A percentile compares a stretch with the other conserved stretches of the same genome.
Evolutionary conservation across 169 alveolate species (phyloP).

Genomic region (Theileria luwenshuni): DNA sequence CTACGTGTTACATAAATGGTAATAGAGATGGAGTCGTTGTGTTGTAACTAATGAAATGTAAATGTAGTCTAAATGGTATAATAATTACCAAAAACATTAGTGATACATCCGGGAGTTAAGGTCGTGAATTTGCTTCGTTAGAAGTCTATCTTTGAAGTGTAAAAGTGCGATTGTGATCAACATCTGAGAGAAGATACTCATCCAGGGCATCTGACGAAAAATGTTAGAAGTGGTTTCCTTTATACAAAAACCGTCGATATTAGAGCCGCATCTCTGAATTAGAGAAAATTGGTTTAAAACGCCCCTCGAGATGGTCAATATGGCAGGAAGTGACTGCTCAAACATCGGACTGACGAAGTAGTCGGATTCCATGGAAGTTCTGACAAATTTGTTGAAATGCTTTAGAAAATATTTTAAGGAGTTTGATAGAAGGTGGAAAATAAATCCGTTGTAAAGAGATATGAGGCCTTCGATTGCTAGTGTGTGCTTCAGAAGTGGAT

Average conservation of each 20-base stretch:
- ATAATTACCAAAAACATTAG: not conserved
- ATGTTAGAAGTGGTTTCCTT: constrained; percentile 10
- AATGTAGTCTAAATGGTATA: no score
- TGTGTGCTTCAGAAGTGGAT: constrained; percentile 6
- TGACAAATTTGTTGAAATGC: constrained; percentile 7
- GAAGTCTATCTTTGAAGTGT: constrained; percentile 33
- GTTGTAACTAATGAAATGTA: no score
- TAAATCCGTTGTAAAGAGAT: constrained; percentile 52
- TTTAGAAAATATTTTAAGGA: constrained; percentile 16
- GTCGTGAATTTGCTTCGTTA: not conserved
- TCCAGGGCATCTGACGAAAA: constrained; percentile 45
- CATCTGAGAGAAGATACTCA: constrained; percentile 35
- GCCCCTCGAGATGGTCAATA: constrained; percentile 22
- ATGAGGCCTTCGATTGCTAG: constrained; percentile 34
- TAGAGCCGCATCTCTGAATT: constrained; percentile 51
- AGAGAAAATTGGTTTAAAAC: constrained; percentile 44
- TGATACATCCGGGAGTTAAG: not conserved
- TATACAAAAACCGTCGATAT: constrained; percentile 53
- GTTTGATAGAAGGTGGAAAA: constrained; percentile 31
- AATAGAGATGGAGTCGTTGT: no score
- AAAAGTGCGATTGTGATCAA: constrained; percentile 21
- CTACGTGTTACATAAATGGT: no score
- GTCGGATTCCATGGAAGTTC: constrained; percentile 5
- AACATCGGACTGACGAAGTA: not conserved
- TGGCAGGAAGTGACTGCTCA: constrained; percentile 47